Evolutionary conservation across 1,139 yeast genomes (phyloP), one percentile per base, ranked within the genome.

Genomic region (Geotrichum phurueaensis): DNA sequence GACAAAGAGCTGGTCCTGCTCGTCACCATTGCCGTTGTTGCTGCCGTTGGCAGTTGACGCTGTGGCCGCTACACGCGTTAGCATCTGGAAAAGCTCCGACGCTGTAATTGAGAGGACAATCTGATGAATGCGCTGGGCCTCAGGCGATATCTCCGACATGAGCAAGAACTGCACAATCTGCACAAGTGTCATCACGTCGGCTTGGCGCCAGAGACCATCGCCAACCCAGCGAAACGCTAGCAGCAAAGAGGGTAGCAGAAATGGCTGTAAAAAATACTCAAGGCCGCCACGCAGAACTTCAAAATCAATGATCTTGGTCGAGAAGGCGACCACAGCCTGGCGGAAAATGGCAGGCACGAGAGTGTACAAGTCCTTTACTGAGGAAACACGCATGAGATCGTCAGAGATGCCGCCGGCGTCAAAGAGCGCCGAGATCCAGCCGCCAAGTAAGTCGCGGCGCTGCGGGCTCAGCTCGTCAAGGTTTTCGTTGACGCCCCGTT

Each of bases 361-460:
- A 51, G 80, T 79, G 63, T 87, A 83, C 57, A 89, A 81, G 62
- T 89, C 94, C 66, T 85, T 83, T 27, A 87, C 81, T 22, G 85
- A 78, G 2, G 89, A 83, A 4, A 84, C 77, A 66, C 85, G 82
- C 69, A 91, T 84, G 60, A 91, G 75, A 45, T 87, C 92, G 71
- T 92, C 97, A 0, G 96, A 85, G 51, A 92, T 82, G 1, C 97
- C 96, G 59, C 91, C 95, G 52, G 89, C 83, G 63, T 89, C 92
- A 73, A 89, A 91, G 54, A 92, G 73, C 1, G 95, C 94, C 51
- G 81, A 78, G 52, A 89, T 81, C 98, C 98, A 92, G 51, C 84
- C 87, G 55, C 83, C 83, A 39, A 89, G 73, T 13, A 86, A 77
- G 49, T 78, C 82, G 56, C 78, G 76, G 66, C 70, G 67, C 4